phyloP scores from a whole-genome alignment of 108 stramenopile species.

The Nitzschia putrida region DNA sequence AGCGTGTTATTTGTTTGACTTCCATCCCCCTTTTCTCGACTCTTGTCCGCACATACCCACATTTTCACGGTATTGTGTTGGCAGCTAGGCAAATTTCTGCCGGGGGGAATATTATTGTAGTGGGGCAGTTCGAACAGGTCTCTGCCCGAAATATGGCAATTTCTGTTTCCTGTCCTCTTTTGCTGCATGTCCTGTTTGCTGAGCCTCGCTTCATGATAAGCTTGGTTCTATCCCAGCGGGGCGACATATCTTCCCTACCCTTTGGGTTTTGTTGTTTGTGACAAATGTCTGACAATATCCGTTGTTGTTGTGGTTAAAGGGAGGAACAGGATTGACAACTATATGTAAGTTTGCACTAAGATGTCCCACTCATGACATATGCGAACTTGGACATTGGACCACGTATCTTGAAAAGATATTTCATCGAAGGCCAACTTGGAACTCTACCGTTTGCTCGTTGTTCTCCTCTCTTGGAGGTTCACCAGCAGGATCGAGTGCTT shows the following conservation, averaged over 20 bases:
- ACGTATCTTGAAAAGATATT: no score
- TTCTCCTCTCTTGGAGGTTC: neutral
- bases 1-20: neutral
- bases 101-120: slow-evolving; percentile 18
- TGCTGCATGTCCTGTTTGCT: slow-evolving; percentile 53
- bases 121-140: slow-evolving; percentile 23
- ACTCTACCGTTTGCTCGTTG: no score
- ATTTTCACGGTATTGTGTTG: slow-evolving; percentile 7
- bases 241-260: slow-evolving; percentile 35
- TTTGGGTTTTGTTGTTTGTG: slow-evolving; percentile 10
- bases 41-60: slow-evolving; percentile 30
- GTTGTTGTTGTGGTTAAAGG: neutral
- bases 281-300: no score
- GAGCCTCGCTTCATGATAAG: slow-evolving; percentile 56
- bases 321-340: neutral
- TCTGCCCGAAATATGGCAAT: slow-evolving; percentile 42
- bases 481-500: no score
- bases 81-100: slow-evolving; percentile 28
- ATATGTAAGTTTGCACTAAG: no score
- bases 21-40: slow-evolving; percentile 58
- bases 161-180: neutral
- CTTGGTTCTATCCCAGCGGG: slow-evolving; percentile 83
- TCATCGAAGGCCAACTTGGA: no score
- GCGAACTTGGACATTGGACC: no score
- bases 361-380: no score